Percentiles rank a stretch among this genome's conserved stretches.
Evolutionary conservation across 768 basidiomycete genomes (phyloP).

Genomic region (Leucosporidium scottii): DNA sequence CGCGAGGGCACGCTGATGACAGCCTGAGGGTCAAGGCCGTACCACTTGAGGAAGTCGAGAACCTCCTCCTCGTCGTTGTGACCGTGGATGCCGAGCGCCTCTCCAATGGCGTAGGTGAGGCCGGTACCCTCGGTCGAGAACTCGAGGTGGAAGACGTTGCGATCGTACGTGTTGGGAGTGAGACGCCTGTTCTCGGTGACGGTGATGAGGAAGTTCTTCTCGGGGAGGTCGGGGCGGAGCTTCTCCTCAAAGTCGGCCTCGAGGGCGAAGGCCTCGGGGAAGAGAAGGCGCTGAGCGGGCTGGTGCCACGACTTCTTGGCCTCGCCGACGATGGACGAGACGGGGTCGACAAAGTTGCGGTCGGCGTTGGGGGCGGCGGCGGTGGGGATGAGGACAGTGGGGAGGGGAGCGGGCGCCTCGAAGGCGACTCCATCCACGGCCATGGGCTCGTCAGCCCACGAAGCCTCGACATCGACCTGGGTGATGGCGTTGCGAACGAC

Average conservation of each 20-base stretch:
- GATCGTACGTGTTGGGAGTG: constrained; percentile 90
- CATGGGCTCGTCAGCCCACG: constrained; percentile 37
- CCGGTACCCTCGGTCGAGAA: constrained; percentile 88
- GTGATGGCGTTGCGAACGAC: constrained; percentile 44
- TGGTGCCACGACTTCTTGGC: constrained; percentile 60
- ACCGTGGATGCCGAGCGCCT: constrained; percentile 92
- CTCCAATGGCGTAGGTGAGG: constrained; percentile 89
- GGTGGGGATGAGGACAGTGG: constrained; percentile 61
- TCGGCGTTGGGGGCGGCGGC: constrained; percentile 43
- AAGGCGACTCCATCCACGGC: constrained; percentile 38
- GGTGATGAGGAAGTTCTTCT: constrained; percentile 86
- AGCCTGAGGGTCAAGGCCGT: constrained; percentile 70
- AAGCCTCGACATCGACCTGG: constrained; percentile 55
- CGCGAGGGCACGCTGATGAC: constrained; percentile 75
- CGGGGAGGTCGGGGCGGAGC: constrained; percentile 71
- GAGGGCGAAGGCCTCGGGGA: constrained; percentile 70
- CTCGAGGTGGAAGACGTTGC: constrained; percentile 98
- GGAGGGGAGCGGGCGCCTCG: constrained; percentile 47
- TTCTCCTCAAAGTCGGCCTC: constrained; percentile 40
- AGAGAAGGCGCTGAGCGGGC: constrained; percentile 79
- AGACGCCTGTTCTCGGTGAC: constrained; percentile 90
- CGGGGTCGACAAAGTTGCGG: constrained; percentile 58
- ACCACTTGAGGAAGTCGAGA: constrained; percentile 81
- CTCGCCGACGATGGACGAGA: constrained; percentile 46
- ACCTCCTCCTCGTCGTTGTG: constrained; percentile 93